phyloP scores from a whole-genome alignment of 352 stramenopile species.

The Phytophthora colocasiae region DNA sequence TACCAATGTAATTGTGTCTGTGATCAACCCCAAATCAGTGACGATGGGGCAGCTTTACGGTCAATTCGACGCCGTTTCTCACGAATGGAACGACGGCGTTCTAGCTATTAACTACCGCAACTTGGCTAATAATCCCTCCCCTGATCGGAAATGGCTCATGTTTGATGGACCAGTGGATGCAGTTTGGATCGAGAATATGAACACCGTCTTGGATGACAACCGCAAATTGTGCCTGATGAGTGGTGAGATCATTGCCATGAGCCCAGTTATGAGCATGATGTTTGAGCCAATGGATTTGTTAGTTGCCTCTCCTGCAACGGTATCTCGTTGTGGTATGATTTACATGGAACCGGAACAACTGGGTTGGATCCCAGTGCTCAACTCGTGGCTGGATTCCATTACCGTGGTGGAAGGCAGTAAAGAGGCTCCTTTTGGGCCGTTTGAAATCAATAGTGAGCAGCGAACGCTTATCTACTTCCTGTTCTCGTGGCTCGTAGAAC shows the following conservation, averaged over 20 bases:
- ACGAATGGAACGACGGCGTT: conserved; percentile 96
- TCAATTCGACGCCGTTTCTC: conserved; percentile 94
- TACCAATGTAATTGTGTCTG: conserved; percentile 74
- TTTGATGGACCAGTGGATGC: conserved; percentile 95
- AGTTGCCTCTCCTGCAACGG: conserved; percentile 93
- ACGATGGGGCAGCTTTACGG: conserved; percentile 95
- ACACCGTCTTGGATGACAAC: conserved; percentile 95
- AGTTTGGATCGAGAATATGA: conserved; percentile 97
- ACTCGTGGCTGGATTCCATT: conserved; percentile 91
- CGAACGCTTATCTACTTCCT: conserved; percentile 74
- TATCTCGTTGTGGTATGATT: conserved; percentile 95
- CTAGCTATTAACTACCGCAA: conserved; percentile 94
- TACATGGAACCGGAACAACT: conserved; percentile 95
- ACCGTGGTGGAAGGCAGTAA: conserved; percentile 37
- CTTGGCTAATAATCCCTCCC: conserved; percentile 76
- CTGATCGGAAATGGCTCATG: conserved; percentile 92
- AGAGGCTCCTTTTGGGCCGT: conserved; percentile 41
- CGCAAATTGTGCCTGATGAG: conserved; percentile 95
- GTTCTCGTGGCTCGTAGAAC: conserved; percentile 91
- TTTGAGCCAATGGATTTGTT: conserved; percentile 96
- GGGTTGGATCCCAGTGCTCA: conserved; percentile 87
- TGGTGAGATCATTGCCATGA: conserved; percentile 96
- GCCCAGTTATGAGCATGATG: conserved; percentile 95
- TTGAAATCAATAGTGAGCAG: conserved; percentile 85
- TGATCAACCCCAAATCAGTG: conserved; percentile 96